phyloP scores from a whole-genome alignment of 768 basidiomycete genomes.

The Tephrocybe sp. region DNA sequence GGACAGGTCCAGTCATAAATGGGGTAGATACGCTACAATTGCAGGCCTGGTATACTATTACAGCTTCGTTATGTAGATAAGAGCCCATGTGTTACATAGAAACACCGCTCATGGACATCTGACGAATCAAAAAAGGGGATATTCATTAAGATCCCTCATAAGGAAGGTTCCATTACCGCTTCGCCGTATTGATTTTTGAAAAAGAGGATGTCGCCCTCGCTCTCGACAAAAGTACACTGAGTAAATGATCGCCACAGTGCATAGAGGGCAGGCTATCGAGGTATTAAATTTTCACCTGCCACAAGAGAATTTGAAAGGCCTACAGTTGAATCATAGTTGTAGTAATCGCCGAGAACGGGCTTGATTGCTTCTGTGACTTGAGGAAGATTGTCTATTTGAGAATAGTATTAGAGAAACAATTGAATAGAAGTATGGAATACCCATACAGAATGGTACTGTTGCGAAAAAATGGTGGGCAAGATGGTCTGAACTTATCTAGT shows the following conservation, averaged over 20 bases:
- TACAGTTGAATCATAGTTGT: conserved; percentile 60
- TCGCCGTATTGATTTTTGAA: conserved; percentile 53
- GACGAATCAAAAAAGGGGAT: too few relatives aligned
- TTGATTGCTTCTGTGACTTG: conserved; percentile 46
- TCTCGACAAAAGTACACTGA: conserved; percentile 57
- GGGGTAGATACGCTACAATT: not conserved
- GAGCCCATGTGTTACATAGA: not conserved
- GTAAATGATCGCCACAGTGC: conserved; percentile 62
- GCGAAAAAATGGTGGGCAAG: conserved; percentile 64
- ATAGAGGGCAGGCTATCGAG: conserved; percentile 34
- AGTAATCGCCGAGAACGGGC: conserved; percentile 51
- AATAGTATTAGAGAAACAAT: not conserved
- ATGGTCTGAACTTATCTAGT: conserved; percentile 47
- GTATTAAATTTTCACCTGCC: not conserved
- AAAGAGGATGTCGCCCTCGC: conserved; percentile 54
- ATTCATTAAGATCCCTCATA: not conserved
- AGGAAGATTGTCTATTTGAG: conserved; percentile 49
- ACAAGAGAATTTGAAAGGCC: conserved; percentile 12
- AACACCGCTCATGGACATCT: too few relatives aligned
- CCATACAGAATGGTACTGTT: conserved; percentile 58
- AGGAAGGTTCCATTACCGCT: conserved; percentile 26
- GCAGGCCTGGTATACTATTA: not conserved
- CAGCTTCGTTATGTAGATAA: too few relatives aligned
- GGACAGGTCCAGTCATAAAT: too few relatives aligned
- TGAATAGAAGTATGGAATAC: conserved; percentile 6